Evolutionary conservation across 1,284 basidiomycete species (phyloP), one percentile per base, ranked within the genome.

Genomic region (Papiliotrema terrestris): DNA sequence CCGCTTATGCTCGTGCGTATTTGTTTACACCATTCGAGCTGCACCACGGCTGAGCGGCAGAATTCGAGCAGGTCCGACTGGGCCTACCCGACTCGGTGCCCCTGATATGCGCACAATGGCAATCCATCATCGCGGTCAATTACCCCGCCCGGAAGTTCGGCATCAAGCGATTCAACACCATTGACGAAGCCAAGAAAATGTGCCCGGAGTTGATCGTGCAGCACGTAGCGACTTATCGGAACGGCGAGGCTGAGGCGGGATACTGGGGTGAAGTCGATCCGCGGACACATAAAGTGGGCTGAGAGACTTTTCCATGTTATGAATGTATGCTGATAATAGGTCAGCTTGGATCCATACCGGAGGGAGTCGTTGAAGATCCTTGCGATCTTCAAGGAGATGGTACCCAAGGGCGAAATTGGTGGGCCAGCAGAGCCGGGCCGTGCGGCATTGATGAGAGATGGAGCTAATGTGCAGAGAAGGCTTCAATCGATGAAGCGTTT

Each of bases 71-170:
- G 75, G 83, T 88, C 45, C 82, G 92, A 26, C 83, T 96, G 0
- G 85, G 83, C 0, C 78, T 92, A 13, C 86, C 89, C 57, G 71
- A 75, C 52, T 82, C 83, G 35, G 81, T 83, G 1, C 93, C 95
- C 0, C 80, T 98, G 14, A 91, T 94, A 9, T 94, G 96, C 5
- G 83, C 89, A 45, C 95, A 98, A 71, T 98, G 96, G 96, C 84
- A 90, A 50, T 78, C 78, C 17, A 74, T 83, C 64, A 98, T 99
- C 58, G 96, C 96, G 0, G 89, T 98, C 60, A 96, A 94, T 75
- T 98, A 98, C 72, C 88, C 92, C 2, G 95, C 96, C 0, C 82
- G 95, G 55, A 86, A 86, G 67, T 95, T 83, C 66, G 94, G 88
- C 2, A 94, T 98, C 67, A 90, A 89, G 20, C 80, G 62, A 15